These are phyloP conservation scores for Catharanthus roseus DNA, from an alignment of 257 asterid species.

Conservation along the genomic window DNA sequence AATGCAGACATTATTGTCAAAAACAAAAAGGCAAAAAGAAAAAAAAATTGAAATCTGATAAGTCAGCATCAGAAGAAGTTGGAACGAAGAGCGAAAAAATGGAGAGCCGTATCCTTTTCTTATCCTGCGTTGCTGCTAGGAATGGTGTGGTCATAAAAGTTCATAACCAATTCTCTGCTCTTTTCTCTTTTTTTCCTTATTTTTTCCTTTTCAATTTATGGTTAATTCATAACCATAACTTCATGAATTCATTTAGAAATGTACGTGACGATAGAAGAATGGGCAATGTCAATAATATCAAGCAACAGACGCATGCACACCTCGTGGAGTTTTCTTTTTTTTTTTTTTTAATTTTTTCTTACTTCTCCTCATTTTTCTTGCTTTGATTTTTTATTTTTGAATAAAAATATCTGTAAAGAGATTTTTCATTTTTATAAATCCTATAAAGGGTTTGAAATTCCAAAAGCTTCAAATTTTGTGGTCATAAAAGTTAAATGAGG, in stretches of 20 bases:
- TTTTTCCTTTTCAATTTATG: not conserved
- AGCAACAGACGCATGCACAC: not conserved
- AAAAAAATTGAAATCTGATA: not conserved
- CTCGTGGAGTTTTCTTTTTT: not conserved
- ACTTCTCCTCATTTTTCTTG: not conserved
- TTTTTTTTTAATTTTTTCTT: too few relatives aligned
- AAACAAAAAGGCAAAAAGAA: not conserved
- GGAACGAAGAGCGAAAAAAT: not conserved
- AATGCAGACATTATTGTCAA: too few relatives aligned
- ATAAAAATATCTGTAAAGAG: not conserved
- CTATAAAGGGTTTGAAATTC: not conserved
- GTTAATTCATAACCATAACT: not conserved
- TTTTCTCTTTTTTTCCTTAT: not conserved
- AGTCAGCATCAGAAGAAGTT: constrained; percentile 1
- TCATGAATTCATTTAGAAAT: not conserved
- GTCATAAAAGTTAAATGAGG: not conserved
- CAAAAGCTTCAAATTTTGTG: not conserved
- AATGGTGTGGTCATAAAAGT: not conserved
- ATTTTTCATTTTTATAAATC: too few relatives aligned
- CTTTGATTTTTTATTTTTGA: not conserved
- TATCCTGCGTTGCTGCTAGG: constrained; percentile 1
- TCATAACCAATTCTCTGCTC: too few relatives aligned
- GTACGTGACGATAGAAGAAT: not conserved
- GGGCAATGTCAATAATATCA: not conserved
- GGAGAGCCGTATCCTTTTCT: not conserved